Percentiles rank a stretch among this genome's conserved stretches.
These are phyloP conservation scores for Suillus sp. DNA, from an alignment of 768 basidiomycete species.

Conservation along the genomic window DNA sequence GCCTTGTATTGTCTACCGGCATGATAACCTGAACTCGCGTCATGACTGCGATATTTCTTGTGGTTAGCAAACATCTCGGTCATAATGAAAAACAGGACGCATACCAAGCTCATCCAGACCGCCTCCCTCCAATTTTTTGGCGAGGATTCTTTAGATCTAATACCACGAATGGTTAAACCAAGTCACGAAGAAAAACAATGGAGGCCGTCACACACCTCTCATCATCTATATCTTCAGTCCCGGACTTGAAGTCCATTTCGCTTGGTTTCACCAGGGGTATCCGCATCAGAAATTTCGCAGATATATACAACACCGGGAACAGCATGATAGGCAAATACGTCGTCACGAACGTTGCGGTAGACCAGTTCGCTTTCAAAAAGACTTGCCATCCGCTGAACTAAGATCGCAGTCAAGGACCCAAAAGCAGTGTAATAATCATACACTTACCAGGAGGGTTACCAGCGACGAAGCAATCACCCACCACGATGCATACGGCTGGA, in stretches of 20 bases:
- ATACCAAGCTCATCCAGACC: not conserved
- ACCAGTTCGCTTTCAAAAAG: not conserved
- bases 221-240: not conserved
- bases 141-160: not conserved
- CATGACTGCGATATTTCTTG: not conserved
- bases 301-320: not conserved
- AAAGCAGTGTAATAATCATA: not conserved
- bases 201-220: not conserved
- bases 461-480: not conserved
- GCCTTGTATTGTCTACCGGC: not conserved
- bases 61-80: not conserved
- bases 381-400: conserved; percentile 4
- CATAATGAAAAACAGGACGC: not conserved
- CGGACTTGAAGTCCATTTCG: not conserved
- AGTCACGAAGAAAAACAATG: not conserved
- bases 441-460: not conserved
- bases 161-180: not conserved
- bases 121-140: not conserved
- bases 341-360: not conserved
- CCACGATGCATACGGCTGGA: not conserved
- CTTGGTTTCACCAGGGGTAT: not conserved
- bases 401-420: not conserved
- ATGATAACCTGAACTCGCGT: not conserved
- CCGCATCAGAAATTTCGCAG: not conserved
- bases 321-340: not conserved